phyloP scores from a whole-genome alignment of 768 basidiomycete genomes.

The Auriculariales sp. region DNA sequence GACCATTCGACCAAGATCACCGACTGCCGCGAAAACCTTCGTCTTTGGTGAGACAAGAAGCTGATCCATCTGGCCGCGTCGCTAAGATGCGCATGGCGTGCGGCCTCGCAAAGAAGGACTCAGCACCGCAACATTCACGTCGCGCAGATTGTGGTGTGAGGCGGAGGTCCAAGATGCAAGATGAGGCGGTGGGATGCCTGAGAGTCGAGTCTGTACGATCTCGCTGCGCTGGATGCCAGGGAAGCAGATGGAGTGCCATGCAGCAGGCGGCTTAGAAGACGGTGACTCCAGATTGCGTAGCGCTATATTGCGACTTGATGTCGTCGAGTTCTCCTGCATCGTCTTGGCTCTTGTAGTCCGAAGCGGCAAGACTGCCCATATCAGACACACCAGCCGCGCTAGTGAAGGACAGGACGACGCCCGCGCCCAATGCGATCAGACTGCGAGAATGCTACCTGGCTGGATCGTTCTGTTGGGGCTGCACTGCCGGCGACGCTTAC shows the following conservation, averaged over 20 bases:
- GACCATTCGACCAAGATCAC: neutral
- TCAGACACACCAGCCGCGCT: slow-evolving; percentile 65
- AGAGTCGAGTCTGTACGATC: neutral
- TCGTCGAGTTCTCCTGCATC: slow-evolving; percentile 68
- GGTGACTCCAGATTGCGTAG: slow-evolving; percentile 73
- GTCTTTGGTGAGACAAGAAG: too few species aligned
- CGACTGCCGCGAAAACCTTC: too few species aligned
- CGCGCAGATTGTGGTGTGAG: neutral
- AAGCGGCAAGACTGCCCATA: slow-evolving; percentile 61
- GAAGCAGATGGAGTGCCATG: neutral
- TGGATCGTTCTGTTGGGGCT: slow-evolving; percentile 28
- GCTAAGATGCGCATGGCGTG: too few species aligned
- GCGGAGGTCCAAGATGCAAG: neutral
- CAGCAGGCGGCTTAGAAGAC: slow-evolving; percentile 39
- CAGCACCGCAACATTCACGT: neutral
- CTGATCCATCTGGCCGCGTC: too few species aligned
- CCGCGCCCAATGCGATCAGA: slow-evolving; percentile 75
- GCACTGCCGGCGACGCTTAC: slow-evolving; percentile 41
- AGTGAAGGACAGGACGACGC: slow-evolving; percentile 60
- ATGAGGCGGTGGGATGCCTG: neutral
- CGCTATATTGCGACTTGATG: slow-evolving; percentile 78
- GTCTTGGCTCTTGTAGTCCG: slow-evolving; percentile 84
- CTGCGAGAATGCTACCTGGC: slow-evolving; percentile 72
- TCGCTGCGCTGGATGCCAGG: neutral
- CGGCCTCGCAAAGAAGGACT: too few species aligned